Percentiles rank a stretch among this genome's conserved stretches.
Evolutionary conservation across 306 rosid genomes (phyloP).

Genomic region (Pyrus bretschneideri): DNA sequence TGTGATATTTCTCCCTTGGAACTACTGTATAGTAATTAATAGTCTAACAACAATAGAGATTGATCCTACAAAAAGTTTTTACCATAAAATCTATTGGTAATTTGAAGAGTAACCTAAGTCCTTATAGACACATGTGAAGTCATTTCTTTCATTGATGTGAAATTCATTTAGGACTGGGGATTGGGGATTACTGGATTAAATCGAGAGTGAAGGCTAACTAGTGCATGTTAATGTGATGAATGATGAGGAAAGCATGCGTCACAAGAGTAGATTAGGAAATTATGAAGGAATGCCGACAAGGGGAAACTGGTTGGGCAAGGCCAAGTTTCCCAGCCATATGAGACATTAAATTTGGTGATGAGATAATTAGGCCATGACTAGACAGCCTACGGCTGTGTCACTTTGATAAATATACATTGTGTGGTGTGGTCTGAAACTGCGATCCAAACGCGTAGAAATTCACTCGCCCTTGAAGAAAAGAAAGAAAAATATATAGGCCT

Average conservation of each 20-base stretch:
- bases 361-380: background rate
- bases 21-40: too few species aligned
- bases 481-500: background rate
- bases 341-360: background rate
- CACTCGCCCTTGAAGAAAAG: background rate
- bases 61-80: background rate
- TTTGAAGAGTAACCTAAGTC: too few species aligned
- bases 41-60: too few species aligned
- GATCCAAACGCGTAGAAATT: background rate
- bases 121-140: background rate
- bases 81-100: background rate
- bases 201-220: too few species aligned
- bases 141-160: background rate
- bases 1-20: too few species aligned
- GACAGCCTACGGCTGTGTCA: conserved; percentile 1
- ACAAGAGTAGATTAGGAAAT: background rate
- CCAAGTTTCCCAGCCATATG: conserved; percentile 4
- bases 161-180: too few species aligned
- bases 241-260: background rate
- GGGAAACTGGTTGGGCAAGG: background rate
- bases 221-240: background rate
- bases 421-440: background rate
- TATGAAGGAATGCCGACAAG: background rate
- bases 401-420: background rate
- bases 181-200: too few species aligned